Percentiles rank a stretch among this genome's conserved stretches.
phyloP scores from a whole-genome alignment of 805 yeast species.

The Sporopachydermia lactativora region DNA sequence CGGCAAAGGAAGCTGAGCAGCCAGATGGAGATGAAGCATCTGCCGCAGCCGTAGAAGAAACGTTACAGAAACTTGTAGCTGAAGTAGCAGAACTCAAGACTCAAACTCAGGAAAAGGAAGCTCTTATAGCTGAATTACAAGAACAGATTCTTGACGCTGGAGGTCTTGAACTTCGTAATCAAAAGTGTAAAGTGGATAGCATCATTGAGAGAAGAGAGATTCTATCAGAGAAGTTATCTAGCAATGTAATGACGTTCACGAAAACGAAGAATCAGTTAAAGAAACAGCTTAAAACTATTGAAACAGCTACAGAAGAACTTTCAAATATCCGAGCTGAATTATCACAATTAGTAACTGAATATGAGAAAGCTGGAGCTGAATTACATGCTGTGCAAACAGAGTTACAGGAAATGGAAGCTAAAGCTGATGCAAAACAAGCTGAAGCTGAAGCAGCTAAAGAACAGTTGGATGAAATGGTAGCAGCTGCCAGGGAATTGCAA shows the following conservation, averaged over 20 bases:
- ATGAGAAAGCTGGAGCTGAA: slow-evolving; percentile 21
- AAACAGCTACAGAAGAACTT: slow-evolving; percentile 34
- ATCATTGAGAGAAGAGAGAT: slow-evolving; percentile 52
- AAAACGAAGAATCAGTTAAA: slow-evolving; percentile 53
- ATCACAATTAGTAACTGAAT: slow-evolving; percentile 15
- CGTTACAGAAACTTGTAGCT: slow-evolving; percentile 20
- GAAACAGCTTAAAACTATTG: slow-evolving; percentile 35
- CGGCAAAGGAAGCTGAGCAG: slow-evolving; percentile 13
- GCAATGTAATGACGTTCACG: slow-evolving; percentile 38
- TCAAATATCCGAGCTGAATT: slow-evolving; percentile 21
- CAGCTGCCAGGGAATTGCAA: neutral
- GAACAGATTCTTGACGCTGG: slow-evolving; percentile 82
- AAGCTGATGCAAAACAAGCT: slow-evolving; percentile 9
- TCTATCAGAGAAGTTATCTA: slow-evolving; percentile 38
- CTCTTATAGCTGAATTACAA: slow-evolving; percentile 45
- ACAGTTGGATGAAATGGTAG: neutral
- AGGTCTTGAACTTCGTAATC: slow-evolving; percentile 70
- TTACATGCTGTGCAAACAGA: slow-evolving; percentile 25
- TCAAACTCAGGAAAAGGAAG: slow-evolving; percentile 41
- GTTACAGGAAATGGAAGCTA: slow-evolving; percentile 13
- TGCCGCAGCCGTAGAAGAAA: slow-evolving; percentile 22
- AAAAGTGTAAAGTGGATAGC: slow-evolving; percentile 71
- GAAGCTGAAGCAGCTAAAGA: slow-evolving; percentile 9
- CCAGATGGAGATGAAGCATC: slow-evolving; percentile 20
- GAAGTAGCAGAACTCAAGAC: slow-evolving; percentile 33